Conservation (phyloP, 2,329 filamentous ascomycete species). For the Didymella pomorum region DNA sequence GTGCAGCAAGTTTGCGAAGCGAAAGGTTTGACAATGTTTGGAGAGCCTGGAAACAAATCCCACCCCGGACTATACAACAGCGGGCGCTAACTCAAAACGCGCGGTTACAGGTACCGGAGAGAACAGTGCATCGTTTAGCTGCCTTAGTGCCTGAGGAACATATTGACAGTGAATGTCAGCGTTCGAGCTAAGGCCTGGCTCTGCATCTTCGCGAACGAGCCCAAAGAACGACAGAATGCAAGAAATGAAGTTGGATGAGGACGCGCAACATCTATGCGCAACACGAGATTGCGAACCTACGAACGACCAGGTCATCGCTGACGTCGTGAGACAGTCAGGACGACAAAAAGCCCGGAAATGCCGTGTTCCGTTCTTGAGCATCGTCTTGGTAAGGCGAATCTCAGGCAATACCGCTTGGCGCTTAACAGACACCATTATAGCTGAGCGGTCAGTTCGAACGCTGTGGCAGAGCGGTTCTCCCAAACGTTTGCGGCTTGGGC, state of each 20-base stretch:
- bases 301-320: constrained; percentile 34
- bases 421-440: constrained; percentile 22
- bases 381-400: constrained; percentile 38
- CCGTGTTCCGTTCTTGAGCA: constrained; percentile 44
- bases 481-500: constrained; percentile 43
- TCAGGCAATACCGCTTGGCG: constrained; percentile 39
- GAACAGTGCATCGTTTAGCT: constrained; percentile 40
- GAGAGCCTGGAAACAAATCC: constrained; percentile 49
- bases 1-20: constrained; percentile 48
- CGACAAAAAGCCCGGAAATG: constrained; percentile 40
- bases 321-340: constrained; percentile 49
- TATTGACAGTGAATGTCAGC: constrained; percentile 8
- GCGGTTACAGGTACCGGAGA: constrained; percentile 38
- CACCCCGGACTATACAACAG: constrained; percentile 41
- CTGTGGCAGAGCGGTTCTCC: constrained; percentile 39
- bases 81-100: constrained; percentile 48
- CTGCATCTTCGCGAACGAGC: constrained; percentile 1
- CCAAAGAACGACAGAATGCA: background rate
- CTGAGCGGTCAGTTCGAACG: constrained; percentile 29
- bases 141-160: constrained; percentile 19
- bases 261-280: constrained; percentile 28
- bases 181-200: constrained; percentile 13
- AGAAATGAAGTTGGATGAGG: constrained; percentile 15
- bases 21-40: constrained; percentile 51
- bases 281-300: constrained; percentile 18